Evolutionary conservation across 192 early-diverging fungal genomes (phyloP).

Genomic region (Podila epicladia): DNA sequence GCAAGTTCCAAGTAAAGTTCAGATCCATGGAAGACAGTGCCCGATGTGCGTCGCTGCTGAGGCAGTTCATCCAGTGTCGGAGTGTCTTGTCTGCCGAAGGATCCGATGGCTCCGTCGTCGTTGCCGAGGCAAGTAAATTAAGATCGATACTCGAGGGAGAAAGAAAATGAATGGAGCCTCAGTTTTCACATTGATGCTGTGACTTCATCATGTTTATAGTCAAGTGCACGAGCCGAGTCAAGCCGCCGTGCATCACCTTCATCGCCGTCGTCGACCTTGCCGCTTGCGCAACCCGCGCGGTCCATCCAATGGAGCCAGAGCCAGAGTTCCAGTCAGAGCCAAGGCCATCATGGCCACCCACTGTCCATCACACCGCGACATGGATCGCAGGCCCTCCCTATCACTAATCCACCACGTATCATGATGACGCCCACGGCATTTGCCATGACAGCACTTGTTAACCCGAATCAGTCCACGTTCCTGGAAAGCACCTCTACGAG

Average conservation of each 20-base stretch:
- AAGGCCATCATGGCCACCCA: not conserved
- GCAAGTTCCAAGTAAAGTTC: slow-evolving; percentile 31
- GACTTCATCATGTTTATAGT: not conserved
- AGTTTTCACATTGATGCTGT: not conserved
- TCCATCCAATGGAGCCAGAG: not conserved
- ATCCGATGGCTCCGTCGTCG: not conserved
- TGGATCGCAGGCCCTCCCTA: slow-evolving; percentile 1
- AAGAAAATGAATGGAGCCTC: not conserved
- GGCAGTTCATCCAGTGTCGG: slow-evolving; percentile 16
- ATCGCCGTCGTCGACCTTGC: not conserved
- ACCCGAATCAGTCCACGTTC: no score
- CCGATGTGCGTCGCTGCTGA: slow-evolving; percentile 13
- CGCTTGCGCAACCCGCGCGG: not conserved
- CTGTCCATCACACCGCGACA: not conserved
- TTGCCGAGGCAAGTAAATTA: no score
- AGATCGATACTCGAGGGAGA: no score
- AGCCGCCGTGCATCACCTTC: not conserved
- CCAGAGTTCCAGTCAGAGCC: not conserved
- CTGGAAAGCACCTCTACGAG: no score
- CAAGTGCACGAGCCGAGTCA: not conserved
- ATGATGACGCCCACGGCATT: not conserved
- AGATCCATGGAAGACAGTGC: slow-evolving; percentile 4
- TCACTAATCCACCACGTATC: not conserved
- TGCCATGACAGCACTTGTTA: no score
- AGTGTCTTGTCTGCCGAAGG: not conserved